phyloP scores from a whole-genome alignment of 371 early-diverging fungal species.

The Apophysomyces variabilis region DNA sequence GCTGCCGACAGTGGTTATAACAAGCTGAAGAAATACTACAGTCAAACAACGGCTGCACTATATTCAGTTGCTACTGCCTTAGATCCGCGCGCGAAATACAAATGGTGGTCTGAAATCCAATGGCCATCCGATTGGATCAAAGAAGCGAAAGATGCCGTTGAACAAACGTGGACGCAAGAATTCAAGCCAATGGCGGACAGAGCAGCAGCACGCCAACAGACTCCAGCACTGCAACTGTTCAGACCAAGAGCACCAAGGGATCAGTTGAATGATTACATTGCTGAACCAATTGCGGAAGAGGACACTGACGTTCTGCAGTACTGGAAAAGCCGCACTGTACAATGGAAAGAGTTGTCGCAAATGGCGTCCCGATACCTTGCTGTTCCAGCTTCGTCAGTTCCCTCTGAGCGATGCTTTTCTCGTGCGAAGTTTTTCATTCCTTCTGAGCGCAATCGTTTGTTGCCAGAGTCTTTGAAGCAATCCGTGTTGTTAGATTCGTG shows the following conservation, averaged over 20 bases:
- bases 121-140: background rate
- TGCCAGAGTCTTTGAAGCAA: background rate
- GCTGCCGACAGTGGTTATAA: too few species aligned
- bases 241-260: background rate
- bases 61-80: background rate
- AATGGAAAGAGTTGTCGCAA: background rate
- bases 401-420: background rate
- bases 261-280: background rate
- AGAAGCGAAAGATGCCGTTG: background rate
- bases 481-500: background rate
- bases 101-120: background rate
- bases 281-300: background rate
- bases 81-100: background rate
- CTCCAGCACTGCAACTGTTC: background rate
- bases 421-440: background rate
- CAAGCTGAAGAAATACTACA: too few species aligned
- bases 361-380: background rate
- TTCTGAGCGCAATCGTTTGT: background rate
- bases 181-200: background rate
- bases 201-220: background rate
- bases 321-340: background rate
- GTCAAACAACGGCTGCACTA: too few species aligned
- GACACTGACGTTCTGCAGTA: background rate
- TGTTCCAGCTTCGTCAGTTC: background rate
- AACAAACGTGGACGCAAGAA: background rate